A percentile compares a stretch with the other conserved stretches of the same genome.
phyloP scores from a whole-genome alignment of 2,329 filamentous ascomycete genomes.

The Atkinsonella texensis region DNA sequence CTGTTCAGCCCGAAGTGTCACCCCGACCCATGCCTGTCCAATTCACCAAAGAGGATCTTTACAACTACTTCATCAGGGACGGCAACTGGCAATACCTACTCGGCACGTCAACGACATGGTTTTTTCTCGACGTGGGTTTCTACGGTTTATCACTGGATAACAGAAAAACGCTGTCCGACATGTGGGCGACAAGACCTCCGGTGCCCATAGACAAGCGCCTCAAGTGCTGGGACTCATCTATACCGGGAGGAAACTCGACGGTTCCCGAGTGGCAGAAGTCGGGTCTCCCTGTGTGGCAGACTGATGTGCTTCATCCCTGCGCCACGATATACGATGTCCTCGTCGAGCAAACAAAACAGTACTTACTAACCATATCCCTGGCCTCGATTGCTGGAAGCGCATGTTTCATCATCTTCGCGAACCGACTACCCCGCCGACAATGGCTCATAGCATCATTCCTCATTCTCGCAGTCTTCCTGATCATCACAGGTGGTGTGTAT shows the following conservation, averaged over 20 bases:
- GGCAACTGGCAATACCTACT: conserved; percentile 24
- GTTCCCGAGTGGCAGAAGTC: conserved; percentile 27
- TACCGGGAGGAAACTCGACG: conserved; percentile 30
- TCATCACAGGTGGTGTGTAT: conserved; percentile 38
- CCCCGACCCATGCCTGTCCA: conserved; percentile 31
- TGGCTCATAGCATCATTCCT: conserved; percentile 40
- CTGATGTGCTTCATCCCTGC: conserved; percentile 34
- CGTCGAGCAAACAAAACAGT: conserved; percentile 40
- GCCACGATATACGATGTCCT: conserved; percentile 40
- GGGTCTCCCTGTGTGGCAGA: conserved; percentile 37
- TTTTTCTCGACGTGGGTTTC: conserved; percentile 42
- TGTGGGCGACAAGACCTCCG: conserved; percentile 25
- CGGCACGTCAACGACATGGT: conserved; percentile 35
- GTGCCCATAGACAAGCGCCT: conserved; percentile 25
- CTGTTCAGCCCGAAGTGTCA: conserved; percentile 20
- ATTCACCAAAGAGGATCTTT: conserved; percentile 35
- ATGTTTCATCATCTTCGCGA: conserved; percentile 35
- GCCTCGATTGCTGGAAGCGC: conserved; percentile 38
- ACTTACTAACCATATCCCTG: conserved; percentile 38
- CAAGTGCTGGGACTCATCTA: conserved; percentile 34
- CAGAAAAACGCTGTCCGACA: conserved; percentile 22
- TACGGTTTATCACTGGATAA: conserved; percentile 40
- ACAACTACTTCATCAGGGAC: conserved; percentile 36
- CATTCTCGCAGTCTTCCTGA: conserved; percentile 32
- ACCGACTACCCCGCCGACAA: conserved; percentile 33